Base-by-base conservation (phyloP, 1,284 basidiomycete species). In the Neotropicomus parvogracilis region DNA sequence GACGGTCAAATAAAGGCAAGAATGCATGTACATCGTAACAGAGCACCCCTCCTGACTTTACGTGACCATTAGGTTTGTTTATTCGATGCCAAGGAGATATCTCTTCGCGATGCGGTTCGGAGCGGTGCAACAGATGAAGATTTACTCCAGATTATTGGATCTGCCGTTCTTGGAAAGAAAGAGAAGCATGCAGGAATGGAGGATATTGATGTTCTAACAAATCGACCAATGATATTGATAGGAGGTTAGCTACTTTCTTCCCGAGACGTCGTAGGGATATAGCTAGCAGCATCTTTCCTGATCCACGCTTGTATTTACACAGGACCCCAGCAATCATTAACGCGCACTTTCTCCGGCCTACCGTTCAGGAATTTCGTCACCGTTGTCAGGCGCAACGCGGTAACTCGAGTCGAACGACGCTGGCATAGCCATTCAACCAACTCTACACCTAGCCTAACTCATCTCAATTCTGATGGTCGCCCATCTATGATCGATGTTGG, bases 191-290 rank as follows among this genome's bases (percentile, higher is more conserved):
- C 81, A 44, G 88, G 81, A 48, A 92, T 89, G 88, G 81, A 88
- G 64, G 77, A 80, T 56, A 88, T 89, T 53, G 83, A 86, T 66
- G 84, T 82, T 52, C 68, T 81, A 34, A 80, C 79, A 41, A 91
- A 91, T 70, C 75, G 89, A 50, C 87, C 88, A 13, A 93, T 93
- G 90, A 93, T 94, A 56, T 74, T 91, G 53, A 95, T 94, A 68
- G 92, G 91, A 70, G 86, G 85, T 83, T 88, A 77, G 85, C 77
- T 80, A 63, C 63, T 68, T 69, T 58, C 59, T 57, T 58, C 49
- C 47, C 53, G 59, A 51, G 51, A 42, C 13, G 48, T 52, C 47
- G 48, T 55, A 57, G 50, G 36, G 29, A 54, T 51, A 54, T 42
- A 55, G 44, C 27, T 59, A 56, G 52, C 39, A 32, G 35, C 37